phyloP scores from a whole-genome alignment of 306 rosid genomes.

The Inga laurina region DNA sequence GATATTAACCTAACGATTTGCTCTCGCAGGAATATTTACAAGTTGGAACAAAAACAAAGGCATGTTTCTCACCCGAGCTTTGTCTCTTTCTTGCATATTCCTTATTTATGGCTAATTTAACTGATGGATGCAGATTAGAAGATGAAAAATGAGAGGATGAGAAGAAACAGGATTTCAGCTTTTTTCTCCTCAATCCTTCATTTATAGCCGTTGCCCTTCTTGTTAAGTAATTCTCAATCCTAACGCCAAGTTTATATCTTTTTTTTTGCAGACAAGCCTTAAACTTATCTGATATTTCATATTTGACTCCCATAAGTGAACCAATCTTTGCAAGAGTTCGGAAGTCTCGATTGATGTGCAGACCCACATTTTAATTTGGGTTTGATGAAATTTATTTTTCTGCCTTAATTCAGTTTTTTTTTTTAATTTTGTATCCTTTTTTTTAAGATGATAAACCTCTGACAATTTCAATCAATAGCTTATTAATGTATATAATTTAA shows the following conservation, averaged over 20 bases:
- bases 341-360: background rate
- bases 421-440: background rate
- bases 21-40: constrained; percentile 34
- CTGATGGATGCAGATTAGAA: background rate
- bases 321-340: background rate
- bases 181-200: background rate
- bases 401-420: background rate
- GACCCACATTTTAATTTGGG: background rate
- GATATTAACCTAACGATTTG: constrained; percentile 26
- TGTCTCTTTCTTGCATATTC: constrained; percentile 18
- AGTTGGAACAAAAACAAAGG: constrained; percentile 20
- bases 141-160: background rate
- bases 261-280: background rate
- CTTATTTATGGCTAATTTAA: constrained; percentile 21
- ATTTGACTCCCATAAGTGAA: background rate
- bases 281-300: background rate
- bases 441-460: no score
- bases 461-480: no score
- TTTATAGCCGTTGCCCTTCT: constrained; percentile 30
- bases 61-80: constrained; percentile 17
- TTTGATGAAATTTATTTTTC: no score
- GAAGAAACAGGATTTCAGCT: background rate
- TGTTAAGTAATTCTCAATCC: background rate
- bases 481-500: background rate
- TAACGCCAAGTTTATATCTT: background rate